Conservation (phyloP, 768 basidiomycete species). For the Tylopilus vinaceipallidus region DNA sequence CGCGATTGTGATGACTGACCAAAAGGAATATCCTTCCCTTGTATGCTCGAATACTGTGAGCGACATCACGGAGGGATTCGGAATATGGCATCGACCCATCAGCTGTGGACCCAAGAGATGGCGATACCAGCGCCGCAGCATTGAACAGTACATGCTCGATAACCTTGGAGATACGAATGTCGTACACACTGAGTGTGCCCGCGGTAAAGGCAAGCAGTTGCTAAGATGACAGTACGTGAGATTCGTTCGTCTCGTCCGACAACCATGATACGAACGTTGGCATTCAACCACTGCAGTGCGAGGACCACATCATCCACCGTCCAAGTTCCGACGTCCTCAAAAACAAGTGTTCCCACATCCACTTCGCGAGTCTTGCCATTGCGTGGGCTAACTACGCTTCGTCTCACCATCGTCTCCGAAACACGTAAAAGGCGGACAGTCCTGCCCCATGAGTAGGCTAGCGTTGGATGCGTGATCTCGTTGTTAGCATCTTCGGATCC, state of each 20-base stretch:
- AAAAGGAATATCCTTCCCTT: slow-evolving; percentile 90
- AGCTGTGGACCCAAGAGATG: slow-evolving; percentile 45
- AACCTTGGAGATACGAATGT: slow-evolving; percentile 51
- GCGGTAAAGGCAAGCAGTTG: slow-evolving; percentile 67
- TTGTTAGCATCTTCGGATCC: slow-evolving; percentile 18
- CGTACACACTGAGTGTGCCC: slow-evolving; percentile 64
- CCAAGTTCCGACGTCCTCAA: slow-evolving; percentile 62
- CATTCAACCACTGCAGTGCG: slow-evolving; percentile 85
- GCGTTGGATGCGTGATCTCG: slow-evolving; percentile 49
- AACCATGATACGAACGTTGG: slow-evolving; percentile 63
- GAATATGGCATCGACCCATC: slow-evolving; percentile 47
- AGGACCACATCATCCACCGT: slow-evolving; percentile 59
- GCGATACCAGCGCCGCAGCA: slow-evolving; percentile 53
- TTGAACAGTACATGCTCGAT: slow-evolving; percentile 66
- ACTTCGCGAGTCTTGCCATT: slow-evolving; percentile 58
- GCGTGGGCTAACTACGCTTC: slow-evolving; percentile 48
- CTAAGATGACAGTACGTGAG: slow-evolving; percentile 35
- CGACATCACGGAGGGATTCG: slow-evolving; percentile 52
- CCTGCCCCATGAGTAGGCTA: slow-evolving; percentile 86
- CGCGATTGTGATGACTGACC: slow-evolving; percentile 44
- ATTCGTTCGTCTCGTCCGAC: neutral
- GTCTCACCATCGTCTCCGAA: slow-evolving; percentile 54
- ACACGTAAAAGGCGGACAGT: slow-evolving; percentile 64
- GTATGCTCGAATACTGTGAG: slow-evolving; percentile 75
- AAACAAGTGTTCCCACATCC: slow-evolving; percentile 63